Percentiles rank a stretch among this genome's conserved stretches.
Evolutionary conservation across 2,329 filamentous ascomycete species (phyloP).

Genomic region (Sclerotinia borealis): DNA sequence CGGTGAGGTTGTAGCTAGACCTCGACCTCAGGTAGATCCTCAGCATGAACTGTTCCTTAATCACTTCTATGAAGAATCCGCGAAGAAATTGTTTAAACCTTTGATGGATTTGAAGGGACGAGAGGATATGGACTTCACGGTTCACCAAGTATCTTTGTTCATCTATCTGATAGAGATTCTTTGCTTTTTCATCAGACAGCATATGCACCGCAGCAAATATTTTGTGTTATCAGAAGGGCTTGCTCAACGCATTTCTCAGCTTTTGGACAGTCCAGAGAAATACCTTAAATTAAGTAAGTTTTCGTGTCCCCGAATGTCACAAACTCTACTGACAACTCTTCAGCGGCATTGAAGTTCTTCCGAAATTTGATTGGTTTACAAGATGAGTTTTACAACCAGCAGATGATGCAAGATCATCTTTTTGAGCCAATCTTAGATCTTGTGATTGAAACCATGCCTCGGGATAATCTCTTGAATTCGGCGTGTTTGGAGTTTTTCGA

Average conservation of each 20-base stretch:
- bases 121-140: constrained; percentile 63
- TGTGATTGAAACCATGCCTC: constrained; percentile 76
- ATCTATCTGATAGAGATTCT: constrained; percentile 88
- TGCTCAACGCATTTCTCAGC: constrained; percentile 70
- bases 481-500: constrained; percentile 93
- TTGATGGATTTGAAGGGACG: constrained; percentile 72
- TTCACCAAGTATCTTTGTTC: constrained; percentile 84
- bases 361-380: constrained; percentile 77
- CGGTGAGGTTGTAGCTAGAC: constrained; percentile 61
- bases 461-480: constrained; percentile 89
- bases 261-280: constrained; percentile 80
- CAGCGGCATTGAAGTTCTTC: constrained; percentile 89
- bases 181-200: constrained; percentile 88
- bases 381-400: constrained; percentile 85
- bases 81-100: constrained; percentile 78
- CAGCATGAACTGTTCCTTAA: constrained; percentile 82
- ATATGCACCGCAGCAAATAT: constrained; percentile 77
- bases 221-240: constrained; percentile 80
- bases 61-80: constrained; percentile 84
- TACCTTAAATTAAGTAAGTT: constrained; percentile 79
- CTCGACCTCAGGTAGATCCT: constrained; percentile 54
- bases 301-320: background rate
- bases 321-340: constrained; percentile 10
- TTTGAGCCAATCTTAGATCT: constrained; percentile 82
- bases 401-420: constrained; percentile 74